Percentiles rank a stretch among this genome's conserved stretches.
These are phyloP conservation scores for Botryotinia convoluta DNA, from an alignment of 2,329 filamentous ascomycete genomes.

Conservation along the genomic window DNA sequence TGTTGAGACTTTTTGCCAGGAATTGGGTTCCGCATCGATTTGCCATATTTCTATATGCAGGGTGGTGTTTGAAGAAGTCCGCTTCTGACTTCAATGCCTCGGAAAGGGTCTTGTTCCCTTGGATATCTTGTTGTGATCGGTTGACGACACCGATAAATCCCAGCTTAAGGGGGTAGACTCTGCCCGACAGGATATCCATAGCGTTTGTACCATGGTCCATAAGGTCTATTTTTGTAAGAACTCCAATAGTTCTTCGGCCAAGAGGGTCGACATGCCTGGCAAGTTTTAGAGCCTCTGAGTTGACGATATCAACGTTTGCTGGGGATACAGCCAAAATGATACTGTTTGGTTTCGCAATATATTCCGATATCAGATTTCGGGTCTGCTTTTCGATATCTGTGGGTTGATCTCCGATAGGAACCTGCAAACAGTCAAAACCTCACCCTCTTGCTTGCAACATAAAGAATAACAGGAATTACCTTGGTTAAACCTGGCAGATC, in stretches of 20 bases:
- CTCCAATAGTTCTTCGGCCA: slow-evolving; percentile 91
- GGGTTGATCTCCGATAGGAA: slow-evolving; percentile 96
- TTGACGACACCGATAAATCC: slow-evolving; percentile 99
- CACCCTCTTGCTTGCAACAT: slow-evolving; percentile 4
- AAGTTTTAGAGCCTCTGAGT: slow-evolving; percentile 95
- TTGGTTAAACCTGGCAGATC: slow-evolving; percentile 96
- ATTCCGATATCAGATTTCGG: slow-evolving; percentile 91
- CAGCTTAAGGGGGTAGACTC: slow-evolving; percentile 93
- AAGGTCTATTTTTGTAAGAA: slow-evolving; percentile 92
- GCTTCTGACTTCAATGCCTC: slow-evolving; percentile 86
- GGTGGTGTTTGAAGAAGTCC: slow-evolving; percentile 96
- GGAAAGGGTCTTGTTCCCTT: slow-evolving; percentile 89
- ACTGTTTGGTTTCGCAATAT: slow-evolving; percentile 98
- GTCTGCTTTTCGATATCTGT: slow-evolving; percentile 99
- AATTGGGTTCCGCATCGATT: slow-evolving; percentile 90
- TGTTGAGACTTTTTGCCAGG: slow-evolving; percentile 90
- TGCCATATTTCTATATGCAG: slow-evolving; percentile 95
- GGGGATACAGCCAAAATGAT: slow-evolving; percentile 96
- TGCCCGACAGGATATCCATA: slow-evolving; percentile 92
- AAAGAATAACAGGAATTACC: slow-evolving; percentile 47
- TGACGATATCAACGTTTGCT: slow-evolving; percentile 96
- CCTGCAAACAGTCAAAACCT: slow-evolving; percentile 47
- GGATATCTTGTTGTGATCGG: slow-evolving; percentile 96
- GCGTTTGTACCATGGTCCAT: slow-evolving; percentile 99
- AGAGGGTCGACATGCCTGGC: slow-evolving; percentile 95